These are phyloP conservation scores for Plantago coronopus DNA, from an alignment of 305 asterid species.

Conservation along the genomic window DNA sequence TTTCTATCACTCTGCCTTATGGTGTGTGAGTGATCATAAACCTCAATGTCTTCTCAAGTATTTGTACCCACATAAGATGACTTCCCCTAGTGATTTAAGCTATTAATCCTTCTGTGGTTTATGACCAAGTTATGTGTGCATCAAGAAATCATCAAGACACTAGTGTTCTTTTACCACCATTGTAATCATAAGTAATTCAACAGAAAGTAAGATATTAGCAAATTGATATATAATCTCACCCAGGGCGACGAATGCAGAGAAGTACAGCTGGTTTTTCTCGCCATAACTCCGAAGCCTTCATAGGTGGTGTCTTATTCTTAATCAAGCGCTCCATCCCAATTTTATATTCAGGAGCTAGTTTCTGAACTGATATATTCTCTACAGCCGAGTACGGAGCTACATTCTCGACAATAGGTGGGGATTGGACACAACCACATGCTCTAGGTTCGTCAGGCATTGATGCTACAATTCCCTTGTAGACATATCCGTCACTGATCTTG, in stretches of 20 bases:
- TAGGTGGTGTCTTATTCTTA: conserved; percentile 59
- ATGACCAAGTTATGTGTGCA: no score
- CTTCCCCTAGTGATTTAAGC: no score
- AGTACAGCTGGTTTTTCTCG: conserved; percentile 64
- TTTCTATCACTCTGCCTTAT: no score
- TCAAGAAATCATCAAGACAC: no score
- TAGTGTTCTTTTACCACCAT: neutral
- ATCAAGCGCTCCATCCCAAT: conserved; percentile 66
- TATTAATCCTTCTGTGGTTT: no score
- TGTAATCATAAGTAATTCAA: neutral
- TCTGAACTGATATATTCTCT: conserved; percentile 64
- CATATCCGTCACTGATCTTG: conserved; percentile 62
- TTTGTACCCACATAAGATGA: no score
- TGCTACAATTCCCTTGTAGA: conserved; percentile 73
- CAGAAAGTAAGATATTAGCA: neutral
- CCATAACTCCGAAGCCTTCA: conserved; percentile 83
- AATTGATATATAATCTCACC: conserved; percentile 40
- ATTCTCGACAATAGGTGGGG: conserved; percentile 56
- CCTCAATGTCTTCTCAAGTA: no score
- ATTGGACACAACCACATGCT: conserved; percentile 72
- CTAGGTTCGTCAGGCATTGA: conserved; percentile 70
- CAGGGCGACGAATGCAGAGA: conserved; percentile 88
- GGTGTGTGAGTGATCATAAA: no score
- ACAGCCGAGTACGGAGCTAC: conserved; percentile 67
- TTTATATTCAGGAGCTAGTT: conserved; percentile 68